Evolutionary conservation across 768 basidiomycete species (phyloP).

Genomic region (Termitomyces sp.): DNA sequence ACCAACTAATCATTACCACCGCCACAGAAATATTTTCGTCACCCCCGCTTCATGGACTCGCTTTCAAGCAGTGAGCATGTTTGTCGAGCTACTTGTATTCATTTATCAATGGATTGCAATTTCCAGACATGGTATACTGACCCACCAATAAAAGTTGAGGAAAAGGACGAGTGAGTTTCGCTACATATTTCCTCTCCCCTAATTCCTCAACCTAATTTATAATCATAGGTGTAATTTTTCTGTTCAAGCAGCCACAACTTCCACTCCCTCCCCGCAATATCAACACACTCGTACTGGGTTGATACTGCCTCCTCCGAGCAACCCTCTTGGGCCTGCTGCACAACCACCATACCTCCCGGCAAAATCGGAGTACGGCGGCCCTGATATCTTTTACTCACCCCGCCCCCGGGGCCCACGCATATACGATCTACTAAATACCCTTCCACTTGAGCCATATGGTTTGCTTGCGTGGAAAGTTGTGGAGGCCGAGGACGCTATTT

Average conservation of each 20-base stretch:
- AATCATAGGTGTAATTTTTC: too few relatives aligned
- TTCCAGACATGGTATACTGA: too few relatives aligned
- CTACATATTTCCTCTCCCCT: too few relatives aligned
- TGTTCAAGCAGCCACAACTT: conserved; percentile 11
- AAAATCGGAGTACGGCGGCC: conserved; percentile 42
- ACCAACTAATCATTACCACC: too few relatives aligned
- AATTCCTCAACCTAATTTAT: too few relatives aligned
- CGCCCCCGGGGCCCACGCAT: conserved; percentile 65
- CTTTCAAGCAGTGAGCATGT: too few relatives aligned
- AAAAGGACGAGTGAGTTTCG: too few relatives aligned
- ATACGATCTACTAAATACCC: conserved; percentile 58
- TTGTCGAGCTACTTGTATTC: too few relatives aligned
- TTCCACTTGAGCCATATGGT: conserved; percentile 61
- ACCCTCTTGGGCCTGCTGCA: conserved; percentile 50
- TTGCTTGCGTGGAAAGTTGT: conserved; percentile 65
- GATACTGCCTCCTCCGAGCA: conserved; percentile 36
- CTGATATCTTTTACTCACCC: conserved; percentile 52
- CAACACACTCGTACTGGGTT: conserved; percentile 25
- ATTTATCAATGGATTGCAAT: too few relatives aligned
- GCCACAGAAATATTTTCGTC: too few relatives aligned
- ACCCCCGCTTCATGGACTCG: too few relatives aligned
- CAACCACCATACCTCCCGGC: conserved; percentile 49
- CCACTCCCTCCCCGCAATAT: conserved; percentile 2
- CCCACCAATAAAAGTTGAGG: too few relatives aligned
- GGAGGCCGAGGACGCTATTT: conserved; percentile 75